Evolutionary conservation across 2,329 filamentous ascomycete genomes (phyloP), one percentile per base, ranked within the genome.

Genomic region (Aureobasidium musti): DNA sequence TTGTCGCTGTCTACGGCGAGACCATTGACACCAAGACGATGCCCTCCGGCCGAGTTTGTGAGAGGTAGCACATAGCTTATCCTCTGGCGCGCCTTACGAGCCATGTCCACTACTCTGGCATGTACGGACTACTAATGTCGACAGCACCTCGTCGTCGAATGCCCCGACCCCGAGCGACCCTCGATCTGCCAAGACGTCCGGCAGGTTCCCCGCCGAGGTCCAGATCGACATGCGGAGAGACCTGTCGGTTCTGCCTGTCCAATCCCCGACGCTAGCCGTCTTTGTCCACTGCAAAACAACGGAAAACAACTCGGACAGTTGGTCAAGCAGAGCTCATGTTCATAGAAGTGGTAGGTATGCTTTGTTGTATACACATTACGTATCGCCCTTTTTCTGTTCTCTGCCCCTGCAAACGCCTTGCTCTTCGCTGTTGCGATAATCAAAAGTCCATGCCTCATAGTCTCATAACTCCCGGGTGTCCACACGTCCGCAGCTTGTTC

Each of bases 11-110:
- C 95, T 70, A 97, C 89, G 63, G 92, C 92, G 68, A 99, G 86
- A 69, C 94, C 93, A 83, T 98, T 97, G 72, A 99, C 92, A 70
- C 95, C 95, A 66, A 98, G 87, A 73, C 93, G 86, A 82, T 99
- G 95, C 67, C 94, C 94, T 71, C 91, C 92, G 21, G 87, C 85
- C 67, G 87, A 87, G 78, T 90, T 88, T 69, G 88, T 87, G 73
- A 91, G 86, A 74, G 89, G 89, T 71, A 91, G 84, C 78, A 91
- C 82, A 76, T 83, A 83, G 72, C 81, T 82, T 71, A 83, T 83
- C 71, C 81, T 80, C 78, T 83, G 82, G 71, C 80, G 78, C 74
- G 81, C 80, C 75, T 82, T 82, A 73, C 81, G 78, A 74, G 80
- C 81, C 81, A 83, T 83, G 28, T 64, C 33, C 59, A 21, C 54